A percentile compares a stretch with the other conserved stretches of the same genome.
These are phyloP conservation scores for Cerrena zonata DNA, from an alignment of 1,284 basidiomycete genomes.

Conservation along the genomic window DNA sequence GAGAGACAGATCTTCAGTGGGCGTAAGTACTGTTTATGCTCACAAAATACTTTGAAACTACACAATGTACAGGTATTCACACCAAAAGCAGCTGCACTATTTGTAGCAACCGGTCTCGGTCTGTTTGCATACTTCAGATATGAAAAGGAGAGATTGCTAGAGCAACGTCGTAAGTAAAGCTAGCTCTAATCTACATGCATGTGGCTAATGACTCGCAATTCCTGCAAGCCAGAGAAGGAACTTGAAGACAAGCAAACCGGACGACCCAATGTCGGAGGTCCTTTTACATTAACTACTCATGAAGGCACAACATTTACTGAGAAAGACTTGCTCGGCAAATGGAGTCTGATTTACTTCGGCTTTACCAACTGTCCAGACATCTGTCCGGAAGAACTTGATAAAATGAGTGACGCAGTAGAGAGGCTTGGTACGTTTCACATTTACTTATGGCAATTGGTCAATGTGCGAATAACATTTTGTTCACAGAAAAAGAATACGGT, in stretches of 20 bases:
- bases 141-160: slow-evolving; percentile 78
- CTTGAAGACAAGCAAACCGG: slow-evolving; percentile 53
- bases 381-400: slow-evolving; percentile 96
- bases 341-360: slow-evolving; percentile 91
- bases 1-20: slow-evolving; percentile 2
- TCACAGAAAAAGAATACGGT: slow-evolving; percentile 60
- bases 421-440: slow-evolving; percentile 54
- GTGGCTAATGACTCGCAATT: neutral
- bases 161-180: slow-evolving; percentile 36
- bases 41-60: neutral
- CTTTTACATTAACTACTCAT: slow-evolving; percentile 75
- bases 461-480: slow-evolving; percentile 1
- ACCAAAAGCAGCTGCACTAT: slow-evolving; percentile 75
- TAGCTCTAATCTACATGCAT: neutral
- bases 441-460: too few species aligned
- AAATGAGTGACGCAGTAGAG: slow-evolving; percentile 82
- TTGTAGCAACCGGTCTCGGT: slow-evolving; percentile 76
- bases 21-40: slow-evolving; percentile 2
- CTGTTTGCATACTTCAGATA: slow-evolving; percentile 85
- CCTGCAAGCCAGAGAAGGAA: slow-evolving; percentile 52
- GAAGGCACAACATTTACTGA: slow-evolving; percentile 73
- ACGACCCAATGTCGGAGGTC: slow-evolving; percentile 82
- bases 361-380: slow-evolving; percentile 99
- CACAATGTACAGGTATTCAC: slow-evolving; percentile 70
- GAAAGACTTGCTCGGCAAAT: slow-evolving; percentile 78